Base-by-base conservation (phyloP, 2,329 filamentous ascomycete genomes). In the Diaporthe ilicicola region DNA sequence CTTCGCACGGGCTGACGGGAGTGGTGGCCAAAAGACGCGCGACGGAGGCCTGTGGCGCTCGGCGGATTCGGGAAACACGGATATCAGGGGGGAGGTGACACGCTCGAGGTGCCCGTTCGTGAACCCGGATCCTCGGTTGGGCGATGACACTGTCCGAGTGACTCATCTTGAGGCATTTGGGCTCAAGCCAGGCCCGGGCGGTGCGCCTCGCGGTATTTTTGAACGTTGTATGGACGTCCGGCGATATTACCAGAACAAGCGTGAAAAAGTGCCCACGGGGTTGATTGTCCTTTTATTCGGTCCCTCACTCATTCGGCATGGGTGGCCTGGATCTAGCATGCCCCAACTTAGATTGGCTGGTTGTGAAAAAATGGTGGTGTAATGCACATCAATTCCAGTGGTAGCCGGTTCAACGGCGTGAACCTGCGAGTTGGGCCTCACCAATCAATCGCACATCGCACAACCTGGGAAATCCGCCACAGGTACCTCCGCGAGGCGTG, bases 21-120 rank as follows among this genome's bases (percentile, higher is more conserved):
- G n/a, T n/a, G n/a, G 59, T 64, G 59, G 59, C 44, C 59, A 64
- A 64, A 50, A 37, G 59, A 64, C 59, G 59, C 37, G 55, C 59
- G n/a, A 64, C 29, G 48, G n/a, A 37, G 29, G 59, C 59, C 59
- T 64, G 29, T 48, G 59, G 29, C 44, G 46, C 44, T 29, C 59
- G 59, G 59, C 12, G 44, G 46, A 37, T 15, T 37, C 27, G 59
- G 59, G 29, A 24, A 37, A 7, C 59, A 64, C 24, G 27, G 44
- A 19, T 34, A 17, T 13, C 44, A 50, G 17, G 24, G 17, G 24
- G 32, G 1, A 24, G 46, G 37, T n/a, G 29, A 10, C 3, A 24
- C 19, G 10, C 27, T 46, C 42, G 32, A 62, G 29, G 37, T 19
- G 29, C 15, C 29, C 29, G 37, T 37, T n/a, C 37, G 13, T 9